These are phyloP conservation scores for Cutaneotrichosporon sp. DNA, from an alignment of 1,284 basidiomycete species.

Conservation along the genomic window DNA sequence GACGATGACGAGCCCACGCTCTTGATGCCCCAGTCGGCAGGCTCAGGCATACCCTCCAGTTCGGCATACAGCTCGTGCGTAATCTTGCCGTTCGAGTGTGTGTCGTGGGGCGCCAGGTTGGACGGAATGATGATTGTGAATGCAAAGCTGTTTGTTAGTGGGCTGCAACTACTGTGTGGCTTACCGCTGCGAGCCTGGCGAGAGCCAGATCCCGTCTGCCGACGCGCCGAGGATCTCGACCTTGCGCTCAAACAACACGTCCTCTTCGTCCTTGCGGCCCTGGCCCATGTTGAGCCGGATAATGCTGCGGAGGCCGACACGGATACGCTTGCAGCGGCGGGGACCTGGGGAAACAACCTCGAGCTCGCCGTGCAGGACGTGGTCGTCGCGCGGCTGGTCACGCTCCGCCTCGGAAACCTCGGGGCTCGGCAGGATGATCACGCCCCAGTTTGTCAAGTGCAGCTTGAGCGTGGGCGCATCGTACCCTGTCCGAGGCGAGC, in stretches of 20 bases:
- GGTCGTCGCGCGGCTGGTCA: constrained; percentile 11
- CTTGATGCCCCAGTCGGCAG: background rate
- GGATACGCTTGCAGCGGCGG: constrained; percentile 9
- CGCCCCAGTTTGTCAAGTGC: constrained; percentile 10
- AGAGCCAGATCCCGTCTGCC: constrained; percentile 22
- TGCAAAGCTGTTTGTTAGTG: constrained; percentile 5
- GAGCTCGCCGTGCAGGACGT: constrained; percentile 14
- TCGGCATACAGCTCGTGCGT: constrained; percentile 26
- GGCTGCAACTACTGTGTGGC: background rate
- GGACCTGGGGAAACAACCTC: constrained; percentile 6
- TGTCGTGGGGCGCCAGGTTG: constrained; percentile 29
- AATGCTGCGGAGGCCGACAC: constrained; percentile 13
- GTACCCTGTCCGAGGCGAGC: background rate
- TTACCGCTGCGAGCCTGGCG: constrained; percentile 23
- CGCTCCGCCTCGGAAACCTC: background rate
- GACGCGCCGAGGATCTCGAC: constrained; percentile 19
- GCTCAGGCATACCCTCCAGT: constrained; percentile 23
- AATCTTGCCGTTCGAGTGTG: constrained; percentile 26
- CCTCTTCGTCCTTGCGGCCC: constrained; percentile 11
- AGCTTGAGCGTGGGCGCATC: constrained; percentile 1
- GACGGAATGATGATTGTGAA: constrained; percentile 25
- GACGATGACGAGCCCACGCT: constrained; percentile 4
- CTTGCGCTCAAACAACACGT: constrained; percentile 20
- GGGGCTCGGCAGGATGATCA: constrained; percentile 10
- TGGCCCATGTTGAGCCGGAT: constrained; percentile 16